Evolutionary conservation across 176 grass and related monocot genomes (phyloP).

Genomic region (Cymbopogon citratus): DNA sequence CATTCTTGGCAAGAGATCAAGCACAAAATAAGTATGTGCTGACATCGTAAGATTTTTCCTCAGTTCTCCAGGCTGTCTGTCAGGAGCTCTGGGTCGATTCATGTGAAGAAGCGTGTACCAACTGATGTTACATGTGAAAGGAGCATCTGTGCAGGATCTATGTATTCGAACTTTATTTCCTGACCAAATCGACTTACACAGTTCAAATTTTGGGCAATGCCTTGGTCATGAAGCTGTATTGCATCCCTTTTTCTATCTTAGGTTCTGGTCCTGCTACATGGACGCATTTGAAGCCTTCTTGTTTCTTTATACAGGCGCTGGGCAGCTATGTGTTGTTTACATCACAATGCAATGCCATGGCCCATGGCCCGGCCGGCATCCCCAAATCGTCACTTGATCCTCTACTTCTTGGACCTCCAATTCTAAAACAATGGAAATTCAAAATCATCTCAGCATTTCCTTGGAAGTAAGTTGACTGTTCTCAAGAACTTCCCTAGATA

Average conservation of each 20-base stretch:
- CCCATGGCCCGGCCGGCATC: conserved; percentile 32
- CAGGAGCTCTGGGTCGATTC: not conserved
- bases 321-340: conserved; percentile 57
- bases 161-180: not conserved
- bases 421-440: not conserved
- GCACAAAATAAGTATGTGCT: not conserved
- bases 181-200: not conserved
- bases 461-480: not conserved
- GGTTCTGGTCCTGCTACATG: conserved; percentile 44
- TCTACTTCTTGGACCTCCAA: conserved; percentile 46
- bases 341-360: conserved; percentile 82
- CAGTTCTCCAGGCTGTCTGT: too few species aligned
- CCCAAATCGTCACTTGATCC: conserved; percentile 48
- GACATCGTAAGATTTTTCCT: too few species aligned
- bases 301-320: conserved; percentile 52
- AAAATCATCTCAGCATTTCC: not conserved
- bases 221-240: conserved; percentile 79
- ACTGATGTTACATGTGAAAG: not conserved
- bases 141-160: conserved; percentile 17
- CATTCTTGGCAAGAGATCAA: not conserved
- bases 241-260: too few species aligned
- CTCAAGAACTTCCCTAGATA: not conserved
- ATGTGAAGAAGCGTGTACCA: conserved; percentile 7
- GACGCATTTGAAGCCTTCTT: conserved; percentile 72
- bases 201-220: conserved; percentile 31